Percentiles rank a stretch among this genome's conserved stretches.
Evolutionary conservation across 306 rosid genomes (phyloP).

Genomic region (Cucurbita argyrosperma): DNA sequence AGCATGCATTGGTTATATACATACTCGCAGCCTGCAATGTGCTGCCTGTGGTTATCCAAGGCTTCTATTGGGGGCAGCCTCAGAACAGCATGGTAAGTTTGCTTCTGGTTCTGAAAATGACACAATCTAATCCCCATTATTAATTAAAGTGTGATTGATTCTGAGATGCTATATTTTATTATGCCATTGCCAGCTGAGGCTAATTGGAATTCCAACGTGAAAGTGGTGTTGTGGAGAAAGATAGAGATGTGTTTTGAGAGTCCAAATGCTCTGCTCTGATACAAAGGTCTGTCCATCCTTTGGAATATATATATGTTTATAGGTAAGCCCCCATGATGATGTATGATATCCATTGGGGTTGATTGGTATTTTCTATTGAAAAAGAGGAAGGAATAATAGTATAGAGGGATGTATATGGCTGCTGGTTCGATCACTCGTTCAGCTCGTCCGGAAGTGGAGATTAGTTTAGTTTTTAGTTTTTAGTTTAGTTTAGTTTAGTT

Average conservation of each 20-base stretch:
- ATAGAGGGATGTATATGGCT: neutral
- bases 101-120: neutral
- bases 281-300: neutral
- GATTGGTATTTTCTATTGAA: neutral
- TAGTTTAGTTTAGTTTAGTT: neutral
- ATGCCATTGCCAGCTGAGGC: constrained; percentile 17
- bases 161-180: constrained; percentile 21
- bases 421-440: neutral
- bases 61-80: constrained; percentile 70
- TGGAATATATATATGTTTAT: neutral
- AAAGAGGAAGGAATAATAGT: neutral
- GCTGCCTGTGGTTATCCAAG: constrained; percentile 69
- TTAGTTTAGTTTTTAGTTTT: neutral
- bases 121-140: neutral
- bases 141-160: neutral
- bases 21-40: constrained; percentile 73
- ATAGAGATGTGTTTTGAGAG: neutral
- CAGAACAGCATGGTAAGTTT: constrained; percentile 54
- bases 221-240: neutral
- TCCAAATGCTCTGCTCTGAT: neutral
- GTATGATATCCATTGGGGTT: neutral
- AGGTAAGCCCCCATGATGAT: too few species aligned
- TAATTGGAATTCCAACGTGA: constrained; percentile 41
- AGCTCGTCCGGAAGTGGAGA: neutral
- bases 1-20: constrained; percentile 71